Evolutionary conservation across 106 monocot species (phyloP), one percentile per base, ranked within the genome.

Genomic region (Narthecium ossifragum): DNA sequence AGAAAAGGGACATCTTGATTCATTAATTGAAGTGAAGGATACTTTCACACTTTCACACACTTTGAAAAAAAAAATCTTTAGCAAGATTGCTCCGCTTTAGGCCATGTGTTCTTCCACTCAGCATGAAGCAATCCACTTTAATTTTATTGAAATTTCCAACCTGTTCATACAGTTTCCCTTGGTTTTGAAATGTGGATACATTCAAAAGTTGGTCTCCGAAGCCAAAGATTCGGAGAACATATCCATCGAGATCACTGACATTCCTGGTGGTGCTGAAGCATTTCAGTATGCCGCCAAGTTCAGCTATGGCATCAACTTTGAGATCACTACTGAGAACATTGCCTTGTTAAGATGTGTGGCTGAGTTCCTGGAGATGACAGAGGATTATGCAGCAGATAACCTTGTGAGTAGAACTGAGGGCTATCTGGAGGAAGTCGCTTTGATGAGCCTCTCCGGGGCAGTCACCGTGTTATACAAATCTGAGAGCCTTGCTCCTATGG

Each of bases 121-220:
- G 17, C 15, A 46, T 15, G 17, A 17, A 46, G n/a, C n/a, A 17
- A 20, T 49, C 21, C 18, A 22, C 14, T 43, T 49, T 23, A 49
- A 22, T 49, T 49, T 49, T 49, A 22, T 22, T 49, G 18, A 23
- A 49, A n/a, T n/a, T 49, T 24, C 9, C 21, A 22, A 23, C 6
- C 18, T 49, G 22, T 61, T 26, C 24, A 28, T 72, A 23, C 86
- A 96, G 94, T 63, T 76, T 22, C 83, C 78, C 21, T 64, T 96
- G 34, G 46, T 69, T 1, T 86, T 86, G 8, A 90, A 81, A 63
- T 86, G 86, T 49, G 94, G 94, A 1, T 78, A 76, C 51, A 68
- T 96, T 39, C 33, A 62, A 51, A 77, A 72, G 26, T 22, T 83
- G 37, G 25, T 76, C 4, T 68, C 75, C 1, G 70, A 83, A 53